Base-by-base conservation (phyloP, 2,329 filamentous ascomycete genomes). In the Aspergillus sp. region DNA sequence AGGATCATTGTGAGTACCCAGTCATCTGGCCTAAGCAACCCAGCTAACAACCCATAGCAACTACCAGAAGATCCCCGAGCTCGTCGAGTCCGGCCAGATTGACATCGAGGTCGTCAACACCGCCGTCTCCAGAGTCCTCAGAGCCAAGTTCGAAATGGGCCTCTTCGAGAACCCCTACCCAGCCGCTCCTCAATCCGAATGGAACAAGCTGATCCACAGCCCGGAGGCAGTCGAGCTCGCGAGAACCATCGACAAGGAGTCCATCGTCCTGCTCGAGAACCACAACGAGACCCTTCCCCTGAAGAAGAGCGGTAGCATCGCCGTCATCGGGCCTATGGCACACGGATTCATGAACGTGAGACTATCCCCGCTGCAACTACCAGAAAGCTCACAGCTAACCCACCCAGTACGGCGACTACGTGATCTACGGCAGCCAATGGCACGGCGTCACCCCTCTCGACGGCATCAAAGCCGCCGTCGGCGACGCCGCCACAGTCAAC, bases 281-380 rank as follows among this genome's bases (percentile, higher is more conserved):
- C 83, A 85, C 58, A 75, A 84, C 39, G 75, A 79, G 11, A 70
- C 78, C 3, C 76, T 87, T 7, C 85, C 85, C 0, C 64, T 87
- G 49, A 82, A 81, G 63, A 90, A 88, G 70, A 81, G 84, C 7
- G 87, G 87, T n/a, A 86, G 84, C 15, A 81, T 91, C 60, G 88
- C 88, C 4, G 86, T 92, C 15, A 90, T 92, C 67, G 90, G 90
- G 0, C 89, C 89, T 2, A 91, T 92, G 86, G 89, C 87, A 1
- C 84, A 89, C 65, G 87, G 85, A 0, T 89, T 82, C 64, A 86
- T 90, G 81, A 90, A 90, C 68, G 85, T 87, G 66, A 76, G 83
- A 77, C 25, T 27, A 27, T 27, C 25, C 25, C 25, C 25, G 6
- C 6, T 25, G 6, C 25, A 25, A 25, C 25, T 2, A 8, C 1